Percentiles rank a stretch among this genome's conserved stretches.
Evolutionary conservation across 225 moss, liverwort and hornwort species (phyloP).

Genomic region (Pseudoscleropodium purum): DNA sequence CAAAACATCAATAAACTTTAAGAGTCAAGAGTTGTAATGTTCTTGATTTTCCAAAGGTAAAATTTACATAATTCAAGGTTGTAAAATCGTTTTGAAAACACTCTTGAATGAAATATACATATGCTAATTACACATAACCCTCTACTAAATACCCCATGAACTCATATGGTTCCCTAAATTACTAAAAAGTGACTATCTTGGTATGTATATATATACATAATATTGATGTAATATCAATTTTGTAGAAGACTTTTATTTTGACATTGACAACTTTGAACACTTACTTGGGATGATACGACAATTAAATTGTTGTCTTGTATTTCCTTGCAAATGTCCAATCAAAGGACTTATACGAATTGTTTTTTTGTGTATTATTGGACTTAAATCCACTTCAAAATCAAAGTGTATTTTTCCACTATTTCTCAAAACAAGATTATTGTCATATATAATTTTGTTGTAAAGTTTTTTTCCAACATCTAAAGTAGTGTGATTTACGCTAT

Average conservation of each 20-base stretch:
- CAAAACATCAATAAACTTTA: neutral
- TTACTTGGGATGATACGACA: slow-evolving; percentile 36
- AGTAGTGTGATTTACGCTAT: slow-evolving; percentile 27
- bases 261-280: neutral
- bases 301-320: slow-evolving; percentile 47
- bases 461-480: slow-evolving; percentile 54
- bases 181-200: accelerated
- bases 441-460: slow-evolving; percentile 39
- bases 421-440: slow-evolving; percentile 37
- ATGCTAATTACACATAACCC: neutral
- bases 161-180: accelerated
- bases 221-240: too few relatives aligned
- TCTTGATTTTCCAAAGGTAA: accelerated
- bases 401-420: slow-evolving; percentile 65
- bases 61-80: neutral
- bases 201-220: neutral
- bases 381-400: slow-evolving; percentile 66
- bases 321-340: slow-evolving; percentile 33
- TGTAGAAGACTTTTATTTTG: neutral
- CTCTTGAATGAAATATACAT: neutral
- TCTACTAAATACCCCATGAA: neutral
- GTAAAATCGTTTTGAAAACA: neutral
- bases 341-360: slow-evolving; percentile 36
- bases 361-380: slow-evolving; percentile 20
- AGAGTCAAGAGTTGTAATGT: accelerated